These are phyloP conservation scores for Pseudogymnoascus sp. DNA, from an alignment of 2,329 filamentous ascomycete genomes.

Conservation along the genomic window DNA sequence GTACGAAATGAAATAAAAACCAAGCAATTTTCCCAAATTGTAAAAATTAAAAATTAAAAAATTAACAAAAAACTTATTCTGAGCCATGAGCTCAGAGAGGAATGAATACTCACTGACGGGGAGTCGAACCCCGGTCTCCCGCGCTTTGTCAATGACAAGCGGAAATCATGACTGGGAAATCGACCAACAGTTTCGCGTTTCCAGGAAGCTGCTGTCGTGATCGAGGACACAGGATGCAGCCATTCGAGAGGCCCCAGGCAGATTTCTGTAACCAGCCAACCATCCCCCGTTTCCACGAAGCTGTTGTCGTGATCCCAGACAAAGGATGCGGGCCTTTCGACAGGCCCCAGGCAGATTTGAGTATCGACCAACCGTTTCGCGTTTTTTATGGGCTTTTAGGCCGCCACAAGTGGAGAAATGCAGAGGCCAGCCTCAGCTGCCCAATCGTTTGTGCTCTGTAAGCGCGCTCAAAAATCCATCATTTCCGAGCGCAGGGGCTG, in stretches of 20 bases:
- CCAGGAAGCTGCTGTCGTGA: too few relatives aligned
- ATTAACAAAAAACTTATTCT: background rate
- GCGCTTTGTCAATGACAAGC: conserved; percentile 21
- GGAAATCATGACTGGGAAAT: conserved; percentile 26
- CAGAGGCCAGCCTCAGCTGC: background rate
- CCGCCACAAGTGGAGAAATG: too few relatives aligned
- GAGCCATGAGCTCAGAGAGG: conserved; percentile 7
- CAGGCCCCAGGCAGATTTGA: too few relatives aligned
- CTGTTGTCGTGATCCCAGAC: too few relatives aligned
- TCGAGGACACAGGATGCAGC: too few relatives aligned
- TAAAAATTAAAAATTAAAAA: background rate
- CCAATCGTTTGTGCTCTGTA: background rate
- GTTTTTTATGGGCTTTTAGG: too few relatives aligned
- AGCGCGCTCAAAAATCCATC: background rate
- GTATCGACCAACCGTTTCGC: too few relatives aligned
- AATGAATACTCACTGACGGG: conserved; percentile 20
- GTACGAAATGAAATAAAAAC: background rate
- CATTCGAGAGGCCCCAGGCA: too few relatives aligned
- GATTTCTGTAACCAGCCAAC: too few relatives aligned
- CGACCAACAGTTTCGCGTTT: too few relatives aligned
- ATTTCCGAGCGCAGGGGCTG: background rate
- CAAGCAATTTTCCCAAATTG: background rate
- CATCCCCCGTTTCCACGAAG: too few relatives aligned
- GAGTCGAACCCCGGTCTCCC: conserved; percentile 25
- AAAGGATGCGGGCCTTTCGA: too few relatives aligned